Evolutionary conservation across 306 rosid genomes (phyloP).

Genomic region (Dalbergia oliveri): DNA sequence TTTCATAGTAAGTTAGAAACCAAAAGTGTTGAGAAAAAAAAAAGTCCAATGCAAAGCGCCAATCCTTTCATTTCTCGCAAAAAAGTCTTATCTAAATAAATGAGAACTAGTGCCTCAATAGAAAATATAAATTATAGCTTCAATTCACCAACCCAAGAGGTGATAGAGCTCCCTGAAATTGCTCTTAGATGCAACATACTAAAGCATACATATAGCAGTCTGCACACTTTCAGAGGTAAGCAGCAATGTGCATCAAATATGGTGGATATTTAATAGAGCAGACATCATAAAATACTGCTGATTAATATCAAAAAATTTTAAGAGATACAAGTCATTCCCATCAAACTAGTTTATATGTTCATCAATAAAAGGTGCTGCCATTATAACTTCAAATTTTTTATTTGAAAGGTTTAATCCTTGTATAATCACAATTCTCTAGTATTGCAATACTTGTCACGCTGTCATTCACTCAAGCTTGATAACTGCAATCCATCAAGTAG

Average conservation of each 20-base stretch:
- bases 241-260: neutral
- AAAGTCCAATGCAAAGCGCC: conserved; percentile 4
- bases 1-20: conserved; percentile 9
- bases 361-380: conserved; percentile 16
- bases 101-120: neutral
- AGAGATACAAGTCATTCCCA: neutral
- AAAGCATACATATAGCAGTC: conserved; percentile 6
- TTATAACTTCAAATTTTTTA: conserved; percentile 11
- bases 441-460: conserved; percentile 8
- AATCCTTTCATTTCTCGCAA: neutral
- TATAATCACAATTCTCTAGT: neutral
- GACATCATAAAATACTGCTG: neutral
- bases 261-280: conserved; percentile 9
- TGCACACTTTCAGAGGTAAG: conserved; percentile 7
- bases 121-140: neutral
- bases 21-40: conserved; percentile 15
- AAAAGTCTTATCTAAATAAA: neutral
- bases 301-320: conserved; percentile 7
- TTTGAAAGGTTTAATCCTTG: too few species aligned
- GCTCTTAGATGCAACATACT: neutral
- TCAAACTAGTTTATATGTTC: conserved; percentile 34
- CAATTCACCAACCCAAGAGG: conserved; percentile 10
- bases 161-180: neutral
- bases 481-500: conserved; percentile 10
- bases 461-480: neutral